Evolutionary conservation across 1,284 basidiomycete genomes (phyloP), one percentile per base, ranked within the genome.

Genomic region (Malassezia psittaci): DNA sequence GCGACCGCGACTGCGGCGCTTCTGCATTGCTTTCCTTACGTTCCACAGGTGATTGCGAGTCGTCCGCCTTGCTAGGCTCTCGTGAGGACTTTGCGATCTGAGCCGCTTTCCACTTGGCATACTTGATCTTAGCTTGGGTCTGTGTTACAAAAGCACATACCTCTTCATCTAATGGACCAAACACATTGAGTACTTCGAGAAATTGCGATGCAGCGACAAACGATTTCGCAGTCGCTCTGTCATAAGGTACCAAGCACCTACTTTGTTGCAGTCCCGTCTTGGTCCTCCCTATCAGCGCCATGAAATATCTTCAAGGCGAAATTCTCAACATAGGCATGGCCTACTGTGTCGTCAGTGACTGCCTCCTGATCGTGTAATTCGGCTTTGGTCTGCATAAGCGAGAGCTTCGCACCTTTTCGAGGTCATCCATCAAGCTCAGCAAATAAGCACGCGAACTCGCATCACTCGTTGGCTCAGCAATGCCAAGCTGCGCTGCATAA

Each of bases 71-170:
- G 24, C 24, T 29, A 7, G 24, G 7, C 7, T 7, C 88, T n/a
- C 88, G 83, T 69, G 88, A 81, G 2, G 89, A 87, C 74, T 87
- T 90, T 16, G 85, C 81, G 39, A 93, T 89, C 62, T 90, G 87
- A 6, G 85, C 83, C 33, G 89, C 89, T 74, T 90, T 90, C 89
- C 89, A 91, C 76, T 90, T 90, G 7, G 88, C 81, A 75, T 93
- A 93, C 52, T 82, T 83, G 49, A 88, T 82, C 76, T 90, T 91
- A 60, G 84, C 84, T 57, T 81, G 80, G 55, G 81, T 81, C 85
- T 88, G 64, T 57, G 5, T 15, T 53, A 19, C 32, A 54, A 10
- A n/a, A 15, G 29, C 12, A 42, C 72, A 50, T 40, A 76, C 75
- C 45, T 77, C 76, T 33, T 62, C 51, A 33, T 75, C 67, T 9